Conservation (phyloP, 192 early-diverging fungal genomes). For the Entomortierella parvispora region DNA sequence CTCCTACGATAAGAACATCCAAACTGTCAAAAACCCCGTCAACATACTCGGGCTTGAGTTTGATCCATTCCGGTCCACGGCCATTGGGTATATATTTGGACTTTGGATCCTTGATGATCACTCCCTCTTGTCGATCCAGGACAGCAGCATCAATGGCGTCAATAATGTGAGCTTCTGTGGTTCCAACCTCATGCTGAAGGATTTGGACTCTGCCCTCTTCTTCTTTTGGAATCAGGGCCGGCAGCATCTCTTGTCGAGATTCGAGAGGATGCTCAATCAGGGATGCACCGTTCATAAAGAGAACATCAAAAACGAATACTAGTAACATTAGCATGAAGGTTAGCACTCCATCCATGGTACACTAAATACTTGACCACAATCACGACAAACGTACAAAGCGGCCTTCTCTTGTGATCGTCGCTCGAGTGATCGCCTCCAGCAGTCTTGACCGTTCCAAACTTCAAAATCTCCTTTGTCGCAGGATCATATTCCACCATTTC, state of each 20-base stretch:
- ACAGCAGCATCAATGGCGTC: conserved; percentile 67
- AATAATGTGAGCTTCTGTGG: conserved; percentile 67
- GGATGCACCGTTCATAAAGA: conserved; percentile 72
- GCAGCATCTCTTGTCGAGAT: conserved; percentile 62
- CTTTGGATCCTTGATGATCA: conserved; percentile 78
- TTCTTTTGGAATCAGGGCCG: conserved; percentile 59
- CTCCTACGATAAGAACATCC: conserved; percentile 78
- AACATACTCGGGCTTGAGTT: conserved; percentile 85
- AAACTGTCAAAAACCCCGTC: conserved; percentile 73
- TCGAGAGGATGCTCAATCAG: conserved; percentile 66
- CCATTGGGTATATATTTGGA: conserved; percentile 64
- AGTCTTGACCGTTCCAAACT: conserved; percentile 82
- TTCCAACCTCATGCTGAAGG: conserved; percentile 59
- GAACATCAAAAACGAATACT: conserved; percentile 81
- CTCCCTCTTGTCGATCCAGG: conserved; percentile 63
- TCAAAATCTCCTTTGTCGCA: conserved; percentile 64
- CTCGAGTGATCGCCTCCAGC: conserved; percentile 61
- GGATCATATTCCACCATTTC: conserved; percentile 83
- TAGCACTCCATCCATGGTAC: neutral
- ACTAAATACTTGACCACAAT: neutral
- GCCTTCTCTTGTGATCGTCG: conserved; percentile 48
- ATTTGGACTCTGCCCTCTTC: conserved; percentile 65
- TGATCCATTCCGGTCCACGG: conserved; percentile 72
- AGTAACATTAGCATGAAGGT: conserved; percentile 15
- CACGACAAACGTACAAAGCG: conserved; percentile 54